Percentiles rank a stretch among this genome's conserved stretches.
Conservation (phyloP, 169 alveolate genomes). For the Perkinsus chesapeaki region DNA sequence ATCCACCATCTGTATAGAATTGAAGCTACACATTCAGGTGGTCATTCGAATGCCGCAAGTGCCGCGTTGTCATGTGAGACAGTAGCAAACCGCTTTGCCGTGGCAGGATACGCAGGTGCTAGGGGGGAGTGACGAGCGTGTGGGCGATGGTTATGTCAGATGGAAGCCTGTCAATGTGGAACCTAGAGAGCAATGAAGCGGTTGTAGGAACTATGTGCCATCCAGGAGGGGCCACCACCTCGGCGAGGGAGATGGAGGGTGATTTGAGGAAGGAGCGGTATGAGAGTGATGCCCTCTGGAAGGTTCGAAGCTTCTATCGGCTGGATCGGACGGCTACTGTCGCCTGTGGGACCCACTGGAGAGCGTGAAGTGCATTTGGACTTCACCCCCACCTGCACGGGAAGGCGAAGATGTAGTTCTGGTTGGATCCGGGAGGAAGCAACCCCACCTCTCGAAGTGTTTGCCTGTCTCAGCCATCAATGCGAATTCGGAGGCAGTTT, state of each 20-base stretch:
- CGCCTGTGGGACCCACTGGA: background rate
- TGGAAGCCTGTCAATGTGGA: background rate
- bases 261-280: background rate
- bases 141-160: background rate
- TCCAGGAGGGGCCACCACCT: background rate
- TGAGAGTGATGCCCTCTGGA: background rate
- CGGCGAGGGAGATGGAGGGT: background rate
- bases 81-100: no score
- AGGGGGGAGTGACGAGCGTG: no score
- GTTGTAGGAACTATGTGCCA: background rate
- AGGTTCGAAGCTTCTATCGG: background rate
- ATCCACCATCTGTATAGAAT: no score
- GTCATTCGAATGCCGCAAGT: no score
- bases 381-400: background rate
- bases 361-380: background rate
- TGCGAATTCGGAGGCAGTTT: background rate
- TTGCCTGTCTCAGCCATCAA: background rate
- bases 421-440: no score
- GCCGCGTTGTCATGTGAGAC: no score
- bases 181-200: background rate
- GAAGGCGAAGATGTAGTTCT: background rate
- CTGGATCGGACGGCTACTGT: background rate
- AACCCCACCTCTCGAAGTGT: background rate
- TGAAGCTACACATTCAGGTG: no score
- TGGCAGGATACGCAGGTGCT: no score